These are phyloP conservation scores for Carallia pectinifolia DNA, from an alignment of 345 rosid species.

Conservation along the genomic window DNA sequence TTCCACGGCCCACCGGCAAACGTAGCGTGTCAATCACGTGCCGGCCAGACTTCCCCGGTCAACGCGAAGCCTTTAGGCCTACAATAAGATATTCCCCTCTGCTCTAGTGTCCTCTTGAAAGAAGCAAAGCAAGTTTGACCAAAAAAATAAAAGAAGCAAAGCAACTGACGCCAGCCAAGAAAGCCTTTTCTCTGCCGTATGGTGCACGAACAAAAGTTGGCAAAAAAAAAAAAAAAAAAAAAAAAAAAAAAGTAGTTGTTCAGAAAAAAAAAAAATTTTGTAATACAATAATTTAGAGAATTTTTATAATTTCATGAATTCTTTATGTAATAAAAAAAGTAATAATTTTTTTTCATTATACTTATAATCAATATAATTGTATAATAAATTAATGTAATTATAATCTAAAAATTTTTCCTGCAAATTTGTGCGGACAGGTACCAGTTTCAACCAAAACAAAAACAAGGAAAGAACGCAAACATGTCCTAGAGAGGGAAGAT, in stretches of 20 bases:
- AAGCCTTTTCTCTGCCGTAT: not conserved
- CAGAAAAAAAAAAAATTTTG: too few species aligned
- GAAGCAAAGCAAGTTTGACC: not conserved
- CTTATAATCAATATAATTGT: too few species aligned
- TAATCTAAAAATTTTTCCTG: too few species aligned
- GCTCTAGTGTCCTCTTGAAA: not conserved
- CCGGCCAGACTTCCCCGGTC: not conserved
- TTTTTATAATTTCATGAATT: too few species aligned
- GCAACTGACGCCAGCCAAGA: not conserved
- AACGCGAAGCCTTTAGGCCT: too few species aligned
- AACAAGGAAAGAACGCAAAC: not conserved
- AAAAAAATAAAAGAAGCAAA: not conserved
- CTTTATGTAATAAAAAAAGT: not conserved
- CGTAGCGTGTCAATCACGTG: not conserved
- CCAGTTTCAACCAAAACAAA: too few species aligned
- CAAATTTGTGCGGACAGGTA: too few species aligned
- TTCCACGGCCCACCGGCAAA: not conserved
- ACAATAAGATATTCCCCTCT: not conserved
- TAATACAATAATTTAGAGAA: too few species aligned
- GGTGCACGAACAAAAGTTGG: not conserved
- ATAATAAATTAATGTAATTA: too few species aligned
- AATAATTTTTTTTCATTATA: not conserved
- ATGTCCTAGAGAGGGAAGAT: too few species aligned
- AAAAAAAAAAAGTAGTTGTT: too few species aligned
- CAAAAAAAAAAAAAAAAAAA: too few species aligned